These are phyloP conservation scores for Cutaneotrichosporon sp. DNA, from an alignment of 1,284 basidiomycete species.

Conservation along the genomic window DNA sequence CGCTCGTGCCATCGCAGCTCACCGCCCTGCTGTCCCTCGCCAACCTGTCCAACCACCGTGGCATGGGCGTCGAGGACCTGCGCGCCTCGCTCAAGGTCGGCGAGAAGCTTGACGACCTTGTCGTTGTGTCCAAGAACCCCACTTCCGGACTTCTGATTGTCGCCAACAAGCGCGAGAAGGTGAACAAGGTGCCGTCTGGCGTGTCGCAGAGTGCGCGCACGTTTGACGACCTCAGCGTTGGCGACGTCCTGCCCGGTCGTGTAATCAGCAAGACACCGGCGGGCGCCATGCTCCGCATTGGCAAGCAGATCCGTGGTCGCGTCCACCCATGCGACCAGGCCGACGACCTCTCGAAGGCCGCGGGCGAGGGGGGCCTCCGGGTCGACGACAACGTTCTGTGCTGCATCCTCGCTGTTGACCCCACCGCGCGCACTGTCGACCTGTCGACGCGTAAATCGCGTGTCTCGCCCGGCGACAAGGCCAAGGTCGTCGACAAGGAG, in stretches of 20 bases:
- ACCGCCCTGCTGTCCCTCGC: constrained; percentile 79
- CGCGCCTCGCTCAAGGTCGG: constrained; percentile 63
- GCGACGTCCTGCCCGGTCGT: constrained; percentile 71
- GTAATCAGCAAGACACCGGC: constrained; percentile 61
- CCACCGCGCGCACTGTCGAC: constrained; percentile 61
- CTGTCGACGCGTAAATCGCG: constrained; percentile 71
- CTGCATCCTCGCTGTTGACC: constrained; percentile 63
- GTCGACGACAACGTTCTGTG: constrained; percentile 66
- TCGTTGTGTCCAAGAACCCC: constrained; percentile 82
- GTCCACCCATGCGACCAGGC: constrained; percentile 72
- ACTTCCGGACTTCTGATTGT: constrained; percentile 86
- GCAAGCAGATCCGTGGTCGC: constrained; percentile 63
- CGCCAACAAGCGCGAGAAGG: constrained; percentile 52
- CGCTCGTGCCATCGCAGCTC: constrained; percentile 64
- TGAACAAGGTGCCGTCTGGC: constrained; percentile 49
- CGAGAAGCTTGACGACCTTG: constrained; percentile 68
- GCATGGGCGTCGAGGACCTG: constrained; percentile 64
- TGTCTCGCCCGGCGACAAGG: constrained; percentile 50
- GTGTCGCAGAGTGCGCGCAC: constrained; percentile 55
- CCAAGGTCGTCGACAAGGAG: constrained; percentile 59
- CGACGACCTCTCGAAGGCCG: constrained; percentile 60
- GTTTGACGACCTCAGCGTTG: constrained; percentile 62
- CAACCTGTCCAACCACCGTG: constrained; percentile 78
- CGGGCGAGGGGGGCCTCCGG: constrained; percentile 56
- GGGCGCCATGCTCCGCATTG: constrained; percentile 70